Base-by-base conservation (phyloP, 1,139 yeast species). In the Lodderomyces margitis region DNA sequence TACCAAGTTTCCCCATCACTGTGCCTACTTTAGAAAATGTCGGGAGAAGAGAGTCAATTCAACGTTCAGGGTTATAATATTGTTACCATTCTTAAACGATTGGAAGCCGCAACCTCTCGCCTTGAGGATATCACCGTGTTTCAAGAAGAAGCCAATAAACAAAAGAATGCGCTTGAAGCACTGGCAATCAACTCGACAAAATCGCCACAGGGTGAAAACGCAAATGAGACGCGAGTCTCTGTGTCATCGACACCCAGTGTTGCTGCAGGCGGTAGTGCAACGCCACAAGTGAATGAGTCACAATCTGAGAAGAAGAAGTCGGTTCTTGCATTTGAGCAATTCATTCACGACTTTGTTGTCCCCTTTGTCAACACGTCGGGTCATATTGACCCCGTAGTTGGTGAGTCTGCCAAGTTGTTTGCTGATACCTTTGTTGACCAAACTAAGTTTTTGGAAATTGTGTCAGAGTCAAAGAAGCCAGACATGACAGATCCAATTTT, bases 81-180 rank as follows among this genome's bases (percentile, higher is more conserved):
- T 47, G 87, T 85, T 36, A 87, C 94, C 45, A 75, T 87, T 44
- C 77, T 87, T 66, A 87, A 87, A 57, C 68, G 96, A 50, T 76
- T 89, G 55, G 97, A 89, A 63, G 92, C 95, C 14, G 97, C 97
- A 32, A 88, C 97, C 11, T 84, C 96, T 11, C 79, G 97, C 40
- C 78, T 89, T 55, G 97, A 89, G 57, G 96, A 89, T 62, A 81
- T 89, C 43, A 86, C 95, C 19, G 77, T 86, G 44, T 83, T 78
- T 59, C 96, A 87, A 59, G 87, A 83, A 49, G 83, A 77, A 38
- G 57, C 62, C 27, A 54, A 53, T 41, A 53, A 55, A 42, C 45
- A 40, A 33, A 42, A 25, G 42, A 36, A 20, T 9, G 19, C n/a
- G 8, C 21, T 12, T 21, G 19, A 21, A 15, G 30, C 20, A n/a